These are phyloP conservation scores for Coemansia sp. DNA, from an alignment of 192 early-diverging fungal species.

Conservation along the genomic window DNA sequence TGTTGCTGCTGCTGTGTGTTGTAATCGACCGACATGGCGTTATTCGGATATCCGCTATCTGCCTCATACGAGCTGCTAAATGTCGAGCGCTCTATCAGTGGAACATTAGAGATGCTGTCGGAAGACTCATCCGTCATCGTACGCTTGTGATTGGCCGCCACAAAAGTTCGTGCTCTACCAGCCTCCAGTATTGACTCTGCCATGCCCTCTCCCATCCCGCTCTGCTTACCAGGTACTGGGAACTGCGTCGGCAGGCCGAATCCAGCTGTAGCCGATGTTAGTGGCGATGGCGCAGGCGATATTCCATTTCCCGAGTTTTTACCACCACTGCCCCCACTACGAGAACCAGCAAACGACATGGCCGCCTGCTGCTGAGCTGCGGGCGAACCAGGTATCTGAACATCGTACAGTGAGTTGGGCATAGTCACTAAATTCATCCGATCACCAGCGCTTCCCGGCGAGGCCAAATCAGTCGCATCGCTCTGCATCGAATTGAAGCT, in stretches of 20 bases:
- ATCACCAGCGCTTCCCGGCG: constrained; percentile 1
- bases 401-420: constrained; percentile 7
- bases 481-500: constrained; percentile 24
- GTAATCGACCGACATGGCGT: constrained; percentile 1
- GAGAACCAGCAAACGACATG: not conserved
- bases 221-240: not conserved
- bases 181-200: not conserved
- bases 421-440: not conserved
- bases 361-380: not conserved
- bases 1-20: constrained; percentile 9
- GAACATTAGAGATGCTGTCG: constrained; percentile 34
- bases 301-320: not conserved
- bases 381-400: constrained; percentile 7
- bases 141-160: constrained; percentile 11
- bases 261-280: not conserved
- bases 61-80: not conserved
- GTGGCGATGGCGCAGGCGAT: not conserved
- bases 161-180: not conserved
- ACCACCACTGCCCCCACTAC: not conserved
- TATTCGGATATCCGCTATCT: not conserved
- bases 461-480: constrained; percentile 2
- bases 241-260: not conserved
- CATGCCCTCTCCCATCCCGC: not conserved
- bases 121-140: constrained; percentile 24
- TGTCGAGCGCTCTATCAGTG: constrained; percentile 31